Percentiles rank a stretch among this genome's conserved stretches.
These are phyloP conservation scores for Epichloe typhina DNA, from an alignment of 2,329 filamentous ascomycete genomes.

Conservation along the genomic window DNA sequence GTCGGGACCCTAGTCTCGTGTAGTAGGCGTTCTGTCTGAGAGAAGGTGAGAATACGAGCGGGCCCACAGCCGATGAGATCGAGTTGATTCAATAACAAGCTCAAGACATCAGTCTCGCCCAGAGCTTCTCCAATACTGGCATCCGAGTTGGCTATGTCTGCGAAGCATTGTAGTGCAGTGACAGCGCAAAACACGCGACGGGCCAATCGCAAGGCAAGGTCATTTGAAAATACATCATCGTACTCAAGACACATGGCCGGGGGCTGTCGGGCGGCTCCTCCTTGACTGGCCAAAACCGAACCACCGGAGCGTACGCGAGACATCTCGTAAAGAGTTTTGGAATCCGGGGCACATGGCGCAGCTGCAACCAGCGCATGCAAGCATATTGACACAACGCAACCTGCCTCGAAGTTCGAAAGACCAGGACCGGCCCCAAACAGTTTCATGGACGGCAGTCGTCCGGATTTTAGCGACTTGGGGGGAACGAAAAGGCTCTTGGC, in stretches of 20 bases:
- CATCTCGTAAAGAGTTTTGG: conserved; percentile 41
- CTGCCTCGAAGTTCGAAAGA: conserved; percentile 34
- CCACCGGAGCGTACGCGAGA: conserved; percentile 46
- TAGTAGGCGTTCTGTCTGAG: conserved; percentile 34
- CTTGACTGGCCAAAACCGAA: conserved; percentile 32
- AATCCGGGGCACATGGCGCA: conserved; percentile 36
- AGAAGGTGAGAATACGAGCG: conserved; percentile 33
- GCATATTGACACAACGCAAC: conserved; percentile 43
- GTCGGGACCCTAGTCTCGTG: conserved; percentile 45
- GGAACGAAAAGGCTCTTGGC: conserved; percentile 48
- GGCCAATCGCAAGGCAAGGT: conserved; percentile 45
- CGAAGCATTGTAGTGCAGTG: conserved; percentile 36
- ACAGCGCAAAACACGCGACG: conserved; percentile 46
- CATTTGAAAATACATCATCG: conserved; percentile 49
- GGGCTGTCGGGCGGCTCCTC: conserved; percentile 32
- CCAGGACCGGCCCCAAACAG: conserved; percentile 4
- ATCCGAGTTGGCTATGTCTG: conserved; percentile 27
- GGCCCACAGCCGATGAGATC: conserved; percentile 36
- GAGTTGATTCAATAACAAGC: conserved; percentile 37
- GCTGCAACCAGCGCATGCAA: conserved; percentile 49
- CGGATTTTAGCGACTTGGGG: conserved; percentile 30
- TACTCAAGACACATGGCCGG: conserved; percentile 42
- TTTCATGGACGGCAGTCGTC: conserved; percentile 17
- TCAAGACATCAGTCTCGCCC: conserved; percentile 29
- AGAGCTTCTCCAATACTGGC: conserved; percentile 18